Percentiles rank a stretch among this genome's conserved stretches.
Evolutionary conservation across 768 basidiomycete species (phyloP).

Genomic region (Hygrophorus pudorinus): DNA sequence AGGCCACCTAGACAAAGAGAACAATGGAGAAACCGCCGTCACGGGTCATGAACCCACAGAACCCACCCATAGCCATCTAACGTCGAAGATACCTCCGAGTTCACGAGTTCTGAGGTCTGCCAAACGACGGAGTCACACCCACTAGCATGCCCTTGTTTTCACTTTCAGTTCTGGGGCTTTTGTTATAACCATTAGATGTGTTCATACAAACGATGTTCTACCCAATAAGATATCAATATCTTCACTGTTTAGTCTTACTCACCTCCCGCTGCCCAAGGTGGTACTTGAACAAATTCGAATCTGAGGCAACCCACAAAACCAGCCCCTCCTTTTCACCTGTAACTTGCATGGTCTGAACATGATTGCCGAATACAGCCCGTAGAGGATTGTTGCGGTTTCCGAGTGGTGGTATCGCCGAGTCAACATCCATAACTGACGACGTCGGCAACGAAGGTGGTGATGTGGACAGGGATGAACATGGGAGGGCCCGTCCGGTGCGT

Average conservation of each 20-base stretch:
- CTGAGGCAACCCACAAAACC: conserved; percentile 45
- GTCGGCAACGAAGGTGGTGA: conserved; percentile 3
- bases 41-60: background rate
- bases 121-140: background rate
- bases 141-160: background rate
- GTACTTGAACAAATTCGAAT: conserved; percentile 35
- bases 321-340: conserved; percentile 28
- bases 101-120: background rate
- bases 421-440: background rate
- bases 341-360: conserved; percentile 41
- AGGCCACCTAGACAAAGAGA: too few species aligned
- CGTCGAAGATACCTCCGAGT: background rate
- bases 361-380: conserved; percentile 22
- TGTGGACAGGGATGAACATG: conserved; percentile 26
- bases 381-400: conserved; percentile 30
- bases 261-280: conserved; percentile 35
- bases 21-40: too few species aligned
- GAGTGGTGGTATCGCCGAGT: too few species aligned
- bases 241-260: too few species aligned
- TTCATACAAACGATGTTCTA: too few species aligned
- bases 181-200: background rate
- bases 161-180: background rate
- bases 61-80: too few species aligned
- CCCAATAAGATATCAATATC: background rate
- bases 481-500: conserved; percentile 43